A percentile compares a stretch with the other conserved stretches of the same genome.
phyloP scores from a whole-genome alignment of 2,329 filamentous ascomycete species.

The Fusarium pseudonygamai region DNA sequence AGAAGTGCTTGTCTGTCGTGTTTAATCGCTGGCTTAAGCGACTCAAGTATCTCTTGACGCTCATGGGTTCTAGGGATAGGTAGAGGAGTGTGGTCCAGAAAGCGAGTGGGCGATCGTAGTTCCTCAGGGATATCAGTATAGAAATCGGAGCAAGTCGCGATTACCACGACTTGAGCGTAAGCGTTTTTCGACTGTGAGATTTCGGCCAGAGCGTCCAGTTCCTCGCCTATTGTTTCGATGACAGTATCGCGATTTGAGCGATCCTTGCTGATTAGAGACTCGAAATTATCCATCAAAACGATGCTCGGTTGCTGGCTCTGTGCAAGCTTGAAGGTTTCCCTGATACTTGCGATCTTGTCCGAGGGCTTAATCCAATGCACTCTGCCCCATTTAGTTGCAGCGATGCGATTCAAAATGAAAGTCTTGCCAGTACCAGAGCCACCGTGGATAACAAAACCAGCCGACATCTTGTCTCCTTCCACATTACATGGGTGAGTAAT shows the following conservation, averaged over 20 bases:
- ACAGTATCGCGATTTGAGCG: conserved; percentile 60
- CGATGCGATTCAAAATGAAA: conserved; percentile 74
- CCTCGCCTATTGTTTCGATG: conserved; percentile 61
- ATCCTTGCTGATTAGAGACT: conserved; percentile 72
- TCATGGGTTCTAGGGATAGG: conserved; percentile 78
- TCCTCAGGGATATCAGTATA: conserved; percentile 75
- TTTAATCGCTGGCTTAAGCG: conserved; percentile 59
- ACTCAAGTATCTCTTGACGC: conserved; percentile 77
- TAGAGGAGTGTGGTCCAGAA: conserved; percentile 75
- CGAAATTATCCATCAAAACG: conserved; percentile 81
- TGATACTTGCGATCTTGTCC: conserved; percentile 68
- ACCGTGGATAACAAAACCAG: conserved; percentile 79
- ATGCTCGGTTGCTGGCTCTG: conserved; percentile 76
- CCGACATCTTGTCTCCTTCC: conserved; percentile 51
- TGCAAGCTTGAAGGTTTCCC: conserved; percentile 76
- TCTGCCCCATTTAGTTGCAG: conserved; percentile 74
- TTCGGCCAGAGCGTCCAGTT: conserved; percentile 64
- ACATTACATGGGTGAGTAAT: conserved; percentile 56
- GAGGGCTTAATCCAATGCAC: conserved; percentile 69
- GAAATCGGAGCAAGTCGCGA: conserved; percentile 78
- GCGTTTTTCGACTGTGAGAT: conserved; percentile 49
- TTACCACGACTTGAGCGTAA: conserved; percentile 71
- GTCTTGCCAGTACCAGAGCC: conserved; percentile 87
- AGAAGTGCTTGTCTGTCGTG: conserved; percentile 63
- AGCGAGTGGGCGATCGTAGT: conserved; percentile 71